Conservation (phyloP, 129 eudicot genomes). For the Apium graveolens region DNA sequence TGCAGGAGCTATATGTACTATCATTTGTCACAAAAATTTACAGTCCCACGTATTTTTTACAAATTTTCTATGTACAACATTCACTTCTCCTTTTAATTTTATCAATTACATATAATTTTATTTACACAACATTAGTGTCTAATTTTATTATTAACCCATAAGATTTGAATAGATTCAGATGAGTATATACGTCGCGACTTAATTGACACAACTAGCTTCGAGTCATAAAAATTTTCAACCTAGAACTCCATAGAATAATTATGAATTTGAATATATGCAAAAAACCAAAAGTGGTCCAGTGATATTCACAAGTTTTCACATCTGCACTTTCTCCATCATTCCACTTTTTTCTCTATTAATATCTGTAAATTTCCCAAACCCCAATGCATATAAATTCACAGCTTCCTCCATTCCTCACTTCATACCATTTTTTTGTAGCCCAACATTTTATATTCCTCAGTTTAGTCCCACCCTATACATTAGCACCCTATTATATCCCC, state of each 20-base stretch:
- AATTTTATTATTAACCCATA: too few relatives aligned
- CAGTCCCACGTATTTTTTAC: too few relatives aligned
- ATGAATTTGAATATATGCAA: not conserved
- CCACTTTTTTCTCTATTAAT: not conserved
- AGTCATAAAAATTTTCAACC: not conserved
- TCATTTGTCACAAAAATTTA: too few relatives aligned
- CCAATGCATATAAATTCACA: conserved; percentile 26
- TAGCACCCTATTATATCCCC: not conserved
- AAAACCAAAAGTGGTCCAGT: too few relatives aligned
- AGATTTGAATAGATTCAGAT: not conserved
- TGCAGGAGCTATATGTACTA: too few relatives aligned
- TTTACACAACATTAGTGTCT: too few relatives aligned
- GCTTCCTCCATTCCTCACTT: conserved; percentile 9
- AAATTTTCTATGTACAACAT: too few relatives aligned
- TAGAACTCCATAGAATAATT: not conserved
- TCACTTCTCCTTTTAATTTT: too few relatives aligned
- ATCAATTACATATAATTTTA: too few relatives aligned
- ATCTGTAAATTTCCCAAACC: conserved; percentile 4
- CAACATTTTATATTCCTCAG: not conserved
- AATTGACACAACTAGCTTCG: not conserved
- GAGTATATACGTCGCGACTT: not conserved
- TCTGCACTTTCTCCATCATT: conserved; percentile 3
- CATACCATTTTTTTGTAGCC: not conserved
- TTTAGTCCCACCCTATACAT: not conserved
- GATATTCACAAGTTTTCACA: not conserved